phyloP scores from a whole-genome alignment of 2,329 filamentous ascomycete species.

The Rutstroemia sp. region DNA sequence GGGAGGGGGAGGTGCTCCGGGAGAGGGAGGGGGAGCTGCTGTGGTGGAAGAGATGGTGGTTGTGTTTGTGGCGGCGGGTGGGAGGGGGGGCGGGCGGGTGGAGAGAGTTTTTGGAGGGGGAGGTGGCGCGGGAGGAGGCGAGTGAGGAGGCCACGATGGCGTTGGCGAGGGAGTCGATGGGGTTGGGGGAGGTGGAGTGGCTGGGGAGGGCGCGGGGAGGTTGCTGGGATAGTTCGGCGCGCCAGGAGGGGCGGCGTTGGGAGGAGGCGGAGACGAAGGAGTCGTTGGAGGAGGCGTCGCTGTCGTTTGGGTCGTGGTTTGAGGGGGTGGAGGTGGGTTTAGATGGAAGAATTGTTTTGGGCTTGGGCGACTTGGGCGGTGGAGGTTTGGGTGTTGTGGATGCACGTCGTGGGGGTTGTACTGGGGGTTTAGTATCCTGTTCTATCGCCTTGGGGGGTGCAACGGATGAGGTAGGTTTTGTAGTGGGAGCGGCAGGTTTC shows the following conservation, averaged over 20 bases:
- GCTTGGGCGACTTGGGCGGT: background rate
- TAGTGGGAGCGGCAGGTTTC: background rate
- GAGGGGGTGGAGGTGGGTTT: constrained; percentile 4
- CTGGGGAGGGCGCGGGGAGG: constrained; percentile 7
- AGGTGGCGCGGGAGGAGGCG: constrained; percentile 50
- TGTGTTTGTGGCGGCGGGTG: constrained; percentile 26
- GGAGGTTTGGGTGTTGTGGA: background rate
- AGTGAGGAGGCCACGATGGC: constrained; percentile 71
- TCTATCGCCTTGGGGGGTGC: background rate
- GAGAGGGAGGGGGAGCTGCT: constrained; percentile 15
- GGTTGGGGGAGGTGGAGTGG: constrained; percentile 15
- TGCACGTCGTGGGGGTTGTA: background rate
- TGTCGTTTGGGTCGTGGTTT: constrained; percentile 12
- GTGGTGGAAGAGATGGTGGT: constrained; percentile 31
- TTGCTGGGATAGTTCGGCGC: constrained; percentile 21
- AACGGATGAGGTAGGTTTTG: background rate
- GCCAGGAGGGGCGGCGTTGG: constrained; percentile 18
- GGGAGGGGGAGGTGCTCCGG: background rate
- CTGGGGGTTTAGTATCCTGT: too few species aligned
- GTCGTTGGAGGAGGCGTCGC: constrained; percentile 24
- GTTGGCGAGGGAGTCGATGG: constrained; percentile 56
- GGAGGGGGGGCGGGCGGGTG: constrained; percentile 26
- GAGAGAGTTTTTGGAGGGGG: constrained; percentile 24
- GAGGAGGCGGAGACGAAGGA: constrained; percentile 29
- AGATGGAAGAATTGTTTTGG: constrained; percentile 3